These are phyloP conservation scores for Zea luxurians DNA, from an alignment of 176 grass and related monocot genomes.

Conservation along the genomic window DNA sequence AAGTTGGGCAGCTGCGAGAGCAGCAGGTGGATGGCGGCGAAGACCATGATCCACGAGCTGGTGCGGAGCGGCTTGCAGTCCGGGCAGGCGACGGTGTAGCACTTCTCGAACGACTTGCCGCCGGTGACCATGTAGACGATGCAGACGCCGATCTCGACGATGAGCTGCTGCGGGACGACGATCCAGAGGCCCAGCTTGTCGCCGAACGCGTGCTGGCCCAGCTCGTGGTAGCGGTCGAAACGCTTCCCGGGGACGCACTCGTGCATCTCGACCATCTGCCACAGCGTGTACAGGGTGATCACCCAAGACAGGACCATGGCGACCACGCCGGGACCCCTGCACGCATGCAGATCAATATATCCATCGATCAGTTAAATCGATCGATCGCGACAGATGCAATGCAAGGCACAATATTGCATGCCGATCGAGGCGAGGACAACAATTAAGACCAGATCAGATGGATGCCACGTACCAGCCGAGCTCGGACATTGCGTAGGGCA, in stretches of 20 bases:
- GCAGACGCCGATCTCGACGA: constrained; percentile 69
- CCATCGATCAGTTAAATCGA: no score
- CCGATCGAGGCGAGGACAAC: no score
- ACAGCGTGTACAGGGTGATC: constrained; percentile 85
- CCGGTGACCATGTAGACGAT: constrained; percentile 96
- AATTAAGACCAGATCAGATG: no score
- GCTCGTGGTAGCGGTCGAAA: constrained; percentile 86
- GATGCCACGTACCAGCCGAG: constrained; percentile 23
- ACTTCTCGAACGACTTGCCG: constrained; percentile 68
- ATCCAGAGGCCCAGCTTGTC: constrained; percentile 74
- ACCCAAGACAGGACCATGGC: constrained; percentile 78
- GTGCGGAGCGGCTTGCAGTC: constrained; percentile 65
- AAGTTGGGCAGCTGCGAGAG: constrained; percentile 81
- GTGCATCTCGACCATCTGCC: constrained; percentile 98
- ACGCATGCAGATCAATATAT: no score
- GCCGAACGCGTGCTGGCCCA: constrained; percentile 79
- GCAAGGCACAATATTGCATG: no score
- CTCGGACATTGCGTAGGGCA: constrained; percentile 56
- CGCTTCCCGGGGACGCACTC: constrained; percentile 80
- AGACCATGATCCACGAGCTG: constrained; percentile 87
- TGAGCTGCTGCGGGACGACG: constrained; percentile 72
- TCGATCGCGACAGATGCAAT: no score
- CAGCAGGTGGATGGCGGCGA: constrained; percentile 68
- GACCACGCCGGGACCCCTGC: constrained; percentile 40
- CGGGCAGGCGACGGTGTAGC: constrained; percentile 61